Evolutionary conservation across 202 grass and related monocot species (phyloP), one percentile per base, ranked within the genome.

Genomic region (Schoenoplectus tabernaemontani): DNA sequence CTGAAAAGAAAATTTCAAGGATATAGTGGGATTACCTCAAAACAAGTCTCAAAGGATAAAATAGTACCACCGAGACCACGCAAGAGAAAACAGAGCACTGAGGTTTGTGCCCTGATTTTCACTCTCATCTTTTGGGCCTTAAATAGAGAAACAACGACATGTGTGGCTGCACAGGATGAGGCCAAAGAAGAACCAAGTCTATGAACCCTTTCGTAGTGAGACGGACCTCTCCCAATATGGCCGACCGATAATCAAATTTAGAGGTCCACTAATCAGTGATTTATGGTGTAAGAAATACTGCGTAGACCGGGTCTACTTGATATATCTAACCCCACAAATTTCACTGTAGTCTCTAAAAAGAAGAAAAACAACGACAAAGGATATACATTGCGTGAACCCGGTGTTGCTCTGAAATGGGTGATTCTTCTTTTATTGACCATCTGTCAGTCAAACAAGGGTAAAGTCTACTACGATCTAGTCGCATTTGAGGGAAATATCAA

Each of bases 131-230:
- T 17, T 48, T 46, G 62, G 39, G 38, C 43, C 58, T 85, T 80
- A 85, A 81, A 80, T 65, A 54, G 37, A 85, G 20, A 8, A 75
- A 63, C 64, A 62, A 41, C 50, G 64, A 85, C 83, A 62, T 72
- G 32, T 74, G 77, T 63, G 83, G 83, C 9, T 33, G 11, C 28
- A 32, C 53, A 13, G 16, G 51, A 56, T 64, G 7, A 8, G 9
- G 33, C 61, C 34, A 68, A 1, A 54, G 28, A 19, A 50, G 26
- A 67, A 2, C 61, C 16, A 4, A 30, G 7, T 51, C 44, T 53
- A 2, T n/a, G 36, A 56, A 54, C 1, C 26, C 15, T 56, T 75
- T 54, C 30, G 1, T 36, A 56, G 33, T 9, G 54, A 75, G 44
- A 74, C 70, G n/a, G n/a, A n/a, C 70, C 16, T 17, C 13, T 16